Base-by-base conservation (phyloP, 139 green algal genomes). In the Tetradesmus obliquus region DNA sequence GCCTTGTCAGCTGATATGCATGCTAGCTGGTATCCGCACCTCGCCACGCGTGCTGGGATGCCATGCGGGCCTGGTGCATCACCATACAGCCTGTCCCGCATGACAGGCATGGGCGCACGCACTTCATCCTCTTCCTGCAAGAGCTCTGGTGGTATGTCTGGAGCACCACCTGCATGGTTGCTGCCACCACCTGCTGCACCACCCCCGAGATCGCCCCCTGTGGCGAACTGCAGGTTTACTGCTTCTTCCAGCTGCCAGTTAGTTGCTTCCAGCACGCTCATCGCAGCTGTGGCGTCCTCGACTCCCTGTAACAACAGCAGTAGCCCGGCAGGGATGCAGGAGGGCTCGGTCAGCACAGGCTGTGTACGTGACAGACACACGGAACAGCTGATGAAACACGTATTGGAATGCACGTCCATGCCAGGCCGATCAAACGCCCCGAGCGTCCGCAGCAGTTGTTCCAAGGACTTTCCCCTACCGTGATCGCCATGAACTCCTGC, bases 201-300 rank as follows among this genome's bases (percentile, higher is more conserved):
- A 66, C 55, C 88, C 4, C 79, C 91, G 15, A 91, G 88, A 71
- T 88, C 82, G 1, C 90, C 66, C 0, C 89, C 93, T 22, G 82
- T 88, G 10, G 96, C 94, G 60, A 97, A 98, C 71, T 93, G 93
- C 17, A 98, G 93, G 20, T 96, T 92, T 9, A 97, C 94, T 3
- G 96, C 96, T 13, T 93, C 60, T 88, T 98, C 95, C 1, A 97
- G 87, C 12, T 94, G n/a, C 82, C 90, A 95, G 12, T 91, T 89
- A 0, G 93, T 95, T 9, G 94, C 93, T 84, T 97, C 92, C 12
- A 97, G 87, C 60, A 95, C 88, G 22, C 84, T 57, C 5, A 93
- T 69, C 1, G 96, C 95, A 0, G 72, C 9, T 1, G 2, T 91
- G 4, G 94, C 91, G 66, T 91, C 79, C 12, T 90, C 86, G 19